Evolutionary conservation across 1,284 basidiomycete genomes (phyloP).

Genomic region (Ceratobasidium sp.): DNA sequence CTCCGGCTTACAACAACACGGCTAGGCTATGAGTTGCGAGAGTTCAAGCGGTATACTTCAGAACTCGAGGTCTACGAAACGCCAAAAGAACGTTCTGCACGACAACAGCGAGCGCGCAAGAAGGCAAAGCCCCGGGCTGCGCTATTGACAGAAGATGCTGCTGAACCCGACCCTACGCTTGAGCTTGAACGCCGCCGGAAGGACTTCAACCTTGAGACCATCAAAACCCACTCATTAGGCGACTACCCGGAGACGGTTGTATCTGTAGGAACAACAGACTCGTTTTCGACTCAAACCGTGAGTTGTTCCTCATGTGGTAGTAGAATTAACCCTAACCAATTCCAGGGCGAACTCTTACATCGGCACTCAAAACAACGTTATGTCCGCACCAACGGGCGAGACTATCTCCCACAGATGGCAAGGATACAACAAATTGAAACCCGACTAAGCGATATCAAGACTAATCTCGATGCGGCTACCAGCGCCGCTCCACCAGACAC

Average conservation of each 20-base stretch:
- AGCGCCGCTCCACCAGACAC: neutral
- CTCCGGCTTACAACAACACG: slow-evolving; percentile 47
- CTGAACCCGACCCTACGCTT: neutral
- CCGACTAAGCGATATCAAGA: slow-evolving; percentile 3
- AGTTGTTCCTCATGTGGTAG: slow-evolving; percentile 21
- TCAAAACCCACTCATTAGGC: slow-evolving; percentile 54
- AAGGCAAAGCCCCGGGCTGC: neutral
- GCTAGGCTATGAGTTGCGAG: slow-evolving; percentile 46
- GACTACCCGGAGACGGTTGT: slow-evolving; percentile 53
- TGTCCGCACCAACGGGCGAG: slow-evolving; percentile 19
- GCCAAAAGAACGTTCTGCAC: slow-evolving; percentile 48
- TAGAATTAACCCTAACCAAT: neutral
- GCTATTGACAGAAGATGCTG: neutral
- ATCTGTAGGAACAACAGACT: slow-evolving; percentile 54
- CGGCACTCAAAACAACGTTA: neutral
- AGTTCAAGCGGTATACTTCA: slow-evolving; percentile 47
- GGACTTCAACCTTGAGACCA: slow-evolving; percentile 51
- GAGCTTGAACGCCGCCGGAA: neutral
- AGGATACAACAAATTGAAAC: slow-evolving; percentile 6
- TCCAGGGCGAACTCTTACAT: slow-evolving; percentile 42
- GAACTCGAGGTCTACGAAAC: slow-evolving; percentile 50
- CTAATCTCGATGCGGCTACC: neutral
- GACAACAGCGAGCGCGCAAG: neutral
- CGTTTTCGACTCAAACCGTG: slow-evolving; percentile 53
- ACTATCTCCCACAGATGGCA: neutral